phyloP scores from a whole-genome alignment of 441 rosid species.

The Euphorbia celastroides region DNA sequence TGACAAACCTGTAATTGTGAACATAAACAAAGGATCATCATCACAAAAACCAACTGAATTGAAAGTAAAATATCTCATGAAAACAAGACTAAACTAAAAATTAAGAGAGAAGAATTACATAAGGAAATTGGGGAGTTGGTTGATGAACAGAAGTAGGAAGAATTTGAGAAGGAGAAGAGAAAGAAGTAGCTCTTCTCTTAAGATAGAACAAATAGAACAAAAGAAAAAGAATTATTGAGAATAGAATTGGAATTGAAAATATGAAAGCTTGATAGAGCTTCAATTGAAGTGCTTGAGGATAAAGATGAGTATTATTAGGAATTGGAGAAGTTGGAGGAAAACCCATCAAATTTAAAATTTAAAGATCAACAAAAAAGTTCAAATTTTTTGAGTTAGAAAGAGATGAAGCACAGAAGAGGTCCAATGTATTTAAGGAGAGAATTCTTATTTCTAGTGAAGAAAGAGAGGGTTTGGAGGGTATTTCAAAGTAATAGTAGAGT shows the following conservation, averaged over 20 bases:
- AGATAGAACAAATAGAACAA: constrained; percentile 91
- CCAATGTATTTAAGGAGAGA: constrained; percentile 21
- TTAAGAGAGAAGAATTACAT: constrained; percentile 35
- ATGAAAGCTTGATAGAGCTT: constrained; percentile 95
- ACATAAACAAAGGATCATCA: constrained; percentile 2
- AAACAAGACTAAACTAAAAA: background rate
- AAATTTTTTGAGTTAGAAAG: background rate
- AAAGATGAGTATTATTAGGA: constrained; percentile 48
- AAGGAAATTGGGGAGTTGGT: constrained; percentile 32
- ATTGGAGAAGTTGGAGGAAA: constrained; percentile 48
- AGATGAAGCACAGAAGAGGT: constrained; percentile 10
- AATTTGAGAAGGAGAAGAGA: constrained; percentile 38
- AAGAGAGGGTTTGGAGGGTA: no score
- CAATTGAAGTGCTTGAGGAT: constrained; percentile 80
- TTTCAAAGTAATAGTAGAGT: no score
- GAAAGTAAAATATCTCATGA: background rate
- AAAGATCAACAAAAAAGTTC: background rate
- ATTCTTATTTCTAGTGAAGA: background rate
- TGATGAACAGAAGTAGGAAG: constrained; percentile 39
- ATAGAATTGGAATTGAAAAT: constrained; percentile 90
- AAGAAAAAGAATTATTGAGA: constrained; percentile 78
- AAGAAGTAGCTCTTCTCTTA: constrained; percentile 77
- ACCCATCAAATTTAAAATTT: constrained; percentile 36
- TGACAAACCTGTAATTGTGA: constrained; percentile 25
- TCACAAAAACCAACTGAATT: background rate